Base-by-base conservation (phyloP, 2,329 filamentous ascomycete species). In the Colletotrichum gloeosporioides region DNA sequence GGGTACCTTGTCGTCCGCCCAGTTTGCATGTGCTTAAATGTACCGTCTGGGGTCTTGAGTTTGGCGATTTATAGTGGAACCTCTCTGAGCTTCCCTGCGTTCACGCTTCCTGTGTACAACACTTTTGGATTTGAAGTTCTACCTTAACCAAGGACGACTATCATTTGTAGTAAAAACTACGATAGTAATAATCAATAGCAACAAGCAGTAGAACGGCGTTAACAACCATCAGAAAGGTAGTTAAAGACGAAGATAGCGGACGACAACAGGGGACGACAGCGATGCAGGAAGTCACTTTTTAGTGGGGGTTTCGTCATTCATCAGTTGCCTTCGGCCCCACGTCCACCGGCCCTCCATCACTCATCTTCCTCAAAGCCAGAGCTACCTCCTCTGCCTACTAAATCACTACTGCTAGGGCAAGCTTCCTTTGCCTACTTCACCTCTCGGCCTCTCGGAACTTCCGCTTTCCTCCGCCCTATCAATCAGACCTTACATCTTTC, bases 261-360 rank as follows among this genome's bases (percentile, higher is more conserved):
- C 44, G 1, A 49, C 18, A n/a, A 44, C 18, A 44, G 39, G 0
- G 39, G 39, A 44, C 39, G 39, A 44, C 39, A 49, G 39, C 44
- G 18, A 49, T 18, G 18, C 18, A 49, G 44, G 44, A 49, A 74
- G 44, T 49, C 18, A n/a, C 18, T 22, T 49, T 49, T 49, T 49
- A 49, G 44, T 49, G 44, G 44, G 44, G 55, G 65, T 77, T 76
- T 78, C 77, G 78, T 77, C 78, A 79, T 79, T 74, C 68, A 66
- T 69, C 75, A 74, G 78, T 71, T 78, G 77, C 78, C 77, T 78
- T 74, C 64, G 74, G 74, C 70, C 74, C 74, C 74, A 76, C 70
- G 57, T 69, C 73, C 29, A 69, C 34, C 71, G 62, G 25, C 34
- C 71, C 59, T 75, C 55, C 49, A 57, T 71, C 66, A 55, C 27